These are phyloP conservation scores for Nissolia schottii DNA, from an alignment of 306 rosid genomes.

Conservation along the genomic window DNA sequence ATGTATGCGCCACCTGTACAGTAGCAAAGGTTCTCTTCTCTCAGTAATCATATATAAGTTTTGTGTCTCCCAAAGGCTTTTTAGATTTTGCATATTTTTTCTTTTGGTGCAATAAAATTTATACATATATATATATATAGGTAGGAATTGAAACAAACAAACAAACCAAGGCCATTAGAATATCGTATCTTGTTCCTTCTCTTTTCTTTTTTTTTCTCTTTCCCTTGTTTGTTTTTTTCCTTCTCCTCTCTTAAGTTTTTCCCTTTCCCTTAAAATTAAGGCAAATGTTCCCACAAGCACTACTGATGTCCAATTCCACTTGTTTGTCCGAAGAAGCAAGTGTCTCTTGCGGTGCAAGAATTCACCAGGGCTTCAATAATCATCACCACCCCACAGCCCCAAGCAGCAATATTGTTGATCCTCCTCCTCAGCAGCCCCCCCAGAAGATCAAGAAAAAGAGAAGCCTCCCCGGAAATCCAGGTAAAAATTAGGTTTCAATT, in stretches of 20 bases:
- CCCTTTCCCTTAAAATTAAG: too few relatives aligned
- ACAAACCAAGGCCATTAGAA: slow-evolving; percentile 28
- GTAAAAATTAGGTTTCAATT: too few relatives aligned
- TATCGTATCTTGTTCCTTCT: slow-evolving; percentile 36
- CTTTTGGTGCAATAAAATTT: slow-evolving; percentile 29
- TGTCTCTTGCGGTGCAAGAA: slow-evolving; percentile 53
- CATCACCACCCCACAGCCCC: too few relatives aligned
- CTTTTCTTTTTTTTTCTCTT: slow-evolving; percentile 10
- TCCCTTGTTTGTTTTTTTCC: slow-evolving; percentile 12
- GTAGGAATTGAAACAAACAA: slow-evolving; percentile 24
- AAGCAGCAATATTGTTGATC: too few relatives aligned
- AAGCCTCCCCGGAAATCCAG: slow-evolving; percentile 91
- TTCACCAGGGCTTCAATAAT: slow-evolving; percentile 49
- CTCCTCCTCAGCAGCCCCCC: slow-evolving; percentile 39
- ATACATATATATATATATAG: slow-evolving; percentile 15
- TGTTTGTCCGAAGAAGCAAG: slow-evolving; percentile 66
- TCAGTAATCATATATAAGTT: slow-evolving; percentile 24
- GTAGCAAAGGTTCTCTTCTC: slow-evolving; percentile 31
- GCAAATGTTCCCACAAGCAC: slow-evolving; percentile 61
- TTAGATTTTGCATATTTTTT: slow-evolving; percentile 14
- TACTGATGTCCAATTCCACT: slow-evolving; percentile 75
- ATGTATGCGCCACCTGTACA: slow-evolving; percentile 34
- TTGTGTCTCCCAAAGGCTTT: slow-evolving; percentile 35
- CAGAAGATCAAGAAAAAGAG: slow-evolving; percentile 71
- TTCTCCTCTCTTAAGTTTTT: slow-evolving; percentile 48